Percentiles rank a stretch among this genome's conserved stretches.
These are phyloP conservation scores for Mycothermus thermophilus DNA, from an alignment of 495 filamentous ascomycete genomes.

Conservation along the genomic window DNA sequence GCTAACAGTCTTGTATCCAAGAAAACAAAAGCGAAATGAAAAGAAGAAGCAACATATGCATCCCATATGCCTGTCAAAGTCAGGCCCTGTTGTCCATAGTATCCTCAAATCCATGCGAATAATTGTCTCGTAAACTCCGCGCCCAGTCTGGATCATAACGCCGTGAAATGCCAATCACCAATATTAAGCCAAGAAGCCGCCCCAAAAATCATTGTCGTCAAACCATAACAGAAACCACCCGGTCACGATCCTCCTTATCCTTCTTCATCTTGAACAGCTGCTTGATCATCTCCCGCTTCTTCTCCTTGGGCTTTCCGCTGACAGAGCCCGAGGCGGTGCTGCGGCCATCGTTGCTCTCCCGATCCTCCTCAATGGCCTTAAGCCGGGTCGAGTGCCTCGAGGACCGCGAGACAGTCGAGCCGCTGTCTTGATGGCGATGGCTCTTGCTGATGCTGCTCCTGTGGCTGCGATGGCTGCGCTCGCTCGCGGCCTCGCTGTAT, in stretches of 20 bases:
- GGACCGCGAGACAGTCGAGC: slow-evolving; percentile 5
- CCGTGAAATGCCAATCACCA: too few relatives aligned
- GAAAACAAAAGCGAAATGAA: too few relatives aligned
- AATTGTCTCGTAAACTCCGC: too few relatives aligned
- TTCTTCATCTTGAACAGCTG: slow-evolving; percentile 38
- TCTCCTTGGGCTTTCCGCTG: slow-evolving; percentile 26
- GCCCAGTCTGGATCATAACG: too few relatives aligned
- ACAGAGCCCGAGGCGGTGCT: slow-evolving; percentile 5
- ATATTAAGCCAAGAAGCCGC: background rate
- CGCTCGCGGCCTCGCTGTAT: background rate
- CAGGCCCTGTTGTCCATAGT: too few relatives aligned
- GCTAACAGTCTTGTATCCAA: too few relatives aligned
- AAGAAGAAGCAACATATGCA: too few relatives aligned
- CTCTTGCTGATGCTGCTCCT: slow-evolving; percentile 2
- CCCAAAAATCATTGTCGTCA: slow-evolving; percentile 2
- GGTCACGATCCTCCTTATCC: slow-evolving; percentile 26
- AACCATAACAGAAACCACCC: slow-evolving; percentile 7
- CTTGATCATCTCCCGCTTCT: slow-evolving; percentile 39
- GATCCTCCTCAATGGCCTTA: slow-evolving; percentile 20
- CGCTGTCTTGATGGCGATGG: background rate
- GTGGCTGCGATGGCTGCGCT: slow-evolving; percentile 1
- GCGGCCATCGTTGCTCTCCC: slow-evolving; percentile 19
- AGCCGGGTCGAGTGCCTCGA: slow-evolving; percentile 5
- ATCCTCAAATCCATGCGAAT: too few relatives aligned
- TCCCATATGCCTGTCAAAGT: too few relatives aligned